A percentile compares a stretch with the other conserved stretches of the same genome.
Evolutionary conservation across 352 stramenopile genomes (phyloP).

Genomic region (Phytophthora pluvialis): DNA sequence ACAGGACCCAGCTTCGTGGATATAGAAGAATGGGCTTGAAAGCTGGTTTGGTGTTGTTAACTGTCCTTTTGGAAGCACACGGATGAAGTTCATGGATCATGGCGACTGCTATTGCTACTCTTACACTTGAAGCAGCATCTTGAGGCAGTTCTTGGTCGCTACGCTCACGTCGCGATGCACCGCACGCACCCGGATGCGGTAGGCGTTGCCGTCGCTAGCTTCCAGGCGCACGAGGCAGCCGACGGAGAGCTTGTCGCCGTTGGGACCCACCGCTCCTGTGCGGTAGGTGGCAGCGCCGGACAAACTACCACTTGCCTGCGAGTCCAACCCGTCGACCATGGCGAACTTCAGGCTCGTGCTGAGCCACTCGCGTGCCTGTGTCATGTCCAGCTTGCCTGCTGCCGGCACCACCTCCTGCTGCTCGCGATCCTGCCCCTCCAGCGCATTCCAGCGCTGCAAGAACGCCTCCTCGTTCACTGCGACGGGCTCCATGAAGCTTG

Average conservation of each 20-base stretch:
- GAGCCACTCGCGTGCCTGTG: conserved; percentile 83
- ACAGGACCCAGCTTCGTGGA: background rate
- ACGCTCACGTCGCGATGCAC: conserved; percentile 89
- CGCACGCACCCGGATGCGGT: conserved; percentile 92
- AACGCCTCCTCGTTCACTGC: conserved; percentile 91
- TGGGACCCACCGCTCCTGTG: conserved; percentile 88
- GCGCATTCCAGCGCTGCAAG: conserved; percentile 92
- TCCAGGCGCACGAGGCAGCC: conserved; percentile 93
- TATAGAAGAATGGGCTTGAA: conserved; percentile 5
- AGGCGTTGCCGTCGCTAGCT: conserved; percentile 83
- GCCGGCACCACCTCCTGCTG: conserved; percentile 92
- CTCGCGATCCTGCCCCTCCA: conserved; percentile 93
- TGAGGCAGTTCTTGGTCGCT: conserved; percentile 74
- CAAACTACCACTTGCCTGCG: conserved; percentile 84
- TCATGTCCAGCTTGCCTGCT: conserved; percentile 83
- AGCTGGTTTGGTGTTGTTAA: background rate
- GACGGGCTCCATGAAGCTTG: conserved; percentile 93
- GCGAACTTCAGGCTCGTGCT: conserved; percentile 92
- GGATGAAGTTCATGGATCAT: conserved; percentile 19
- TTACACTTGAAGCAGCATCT: conserved; percentile 50
- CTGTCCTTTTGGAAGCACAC: conserved; percentile 14
- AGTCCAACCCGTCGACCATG: conserved; percentile 73
- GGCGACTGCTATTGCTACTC: conserved; percentile 12
- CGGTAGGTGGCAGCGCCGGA: conserved; percentile 92
- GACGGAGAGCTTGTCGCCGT: conserved; percentile 94